These are phyloP conservation scores for Mariannaea sp. DNA, from an alignment of 2,329 filamentous ascomycete species.

Conservation along the genomic window DNA sequence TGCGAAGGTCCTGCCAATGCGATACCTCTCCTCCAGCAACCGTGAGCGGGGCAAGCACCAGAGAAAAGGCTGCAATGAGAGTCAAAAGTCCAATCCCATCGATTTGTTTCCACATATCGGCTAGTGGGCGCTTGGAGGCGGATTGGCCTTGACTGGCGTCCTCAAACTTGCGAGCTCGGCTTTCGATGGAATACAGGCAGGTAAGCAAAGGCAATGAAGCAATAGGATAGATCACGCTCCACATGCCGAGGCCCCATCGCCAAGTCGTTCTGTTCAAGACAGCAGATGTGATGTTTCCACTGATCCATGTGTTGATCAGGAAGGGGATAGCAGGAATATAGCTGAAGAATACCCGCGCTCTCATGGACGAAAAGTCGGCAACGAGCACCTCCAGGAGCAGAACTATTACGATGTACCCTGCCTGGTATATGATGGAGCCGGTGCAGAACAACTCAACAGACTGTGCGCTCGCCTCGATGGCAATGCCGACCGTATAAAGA, in stretches of 20 bases:
- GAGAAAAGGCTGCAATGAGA: conserved; percentile 51
- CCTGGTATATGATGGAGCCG: conserved; percentile 60
- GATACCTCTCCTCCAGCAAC: conserved; percentile 55
- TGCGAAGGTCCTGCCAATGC: conserved; percentile 56
- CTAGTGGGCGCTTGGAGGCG: conserved; percentile 38
- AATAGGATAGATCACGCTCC: conserved; percentile 63
- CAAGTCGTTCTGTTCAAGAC: conserved; percentile 58
- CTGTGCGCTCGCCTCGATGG: conserved; percentile 56
- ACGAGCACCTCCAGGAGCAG: conserved; percentile 65
- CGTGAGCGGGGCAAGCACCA: conserved; percentile 57
- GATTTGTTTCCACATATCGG: conserved; percentile 60
- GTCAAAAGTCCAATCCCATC: conserved; percentile 56
- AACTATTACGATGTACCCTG: conserved; percentile 63
- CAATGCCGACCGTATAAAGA: conserved; percentile 60
- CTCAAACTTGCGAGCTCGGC: conserved; percentile 21
- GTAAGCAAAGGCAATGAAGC: conserved; percentile 59
- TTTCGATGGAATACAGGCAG: conserved; percentile 45
- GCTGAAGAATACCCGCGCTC: conserved; percentile 64
- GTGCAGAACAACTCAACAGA: conserved; percentile 56
- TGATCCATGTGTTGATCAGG: conserved; percentile 67
- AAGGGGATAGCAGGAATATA: conserved; percentile 65
- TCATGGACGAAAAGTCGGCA: conserved; percentile 63
- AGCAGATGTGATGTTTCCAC: conserved; percentile 58
- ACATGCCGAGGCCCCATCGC: conserved; percentile 70
- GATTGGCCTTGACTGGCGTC: neutral